Percentiles rank a stretch among this genome's conserved stretches.
phyloP scores from a whole-genome alignment of 2,329 filamentous ascomycete species.

The Colletotrichum cereale region DNA sequence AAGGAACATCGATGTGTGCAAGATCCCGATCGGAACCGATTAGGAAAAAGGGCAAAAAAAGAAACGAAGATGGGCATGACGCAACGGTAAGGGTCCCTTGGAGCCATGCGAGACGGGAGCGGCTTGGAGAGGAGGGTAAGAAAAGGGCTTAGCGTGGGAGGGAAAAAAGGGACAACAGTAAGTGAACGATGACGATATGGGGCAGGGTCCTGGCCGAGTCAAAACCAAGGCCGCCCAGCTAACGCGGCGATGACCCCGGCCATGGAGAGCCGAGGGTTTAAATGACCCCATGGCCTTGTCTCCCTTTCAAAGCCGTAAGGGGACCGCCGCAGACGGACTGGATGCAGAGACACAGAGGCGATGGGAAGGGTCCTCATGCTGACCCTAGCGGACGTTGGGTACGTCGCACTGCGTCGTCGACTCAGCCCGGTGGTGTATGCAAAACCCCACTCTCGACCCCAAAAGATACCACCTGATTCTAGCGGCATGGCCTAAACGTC shows the following conservation, averaged over 20 bases:
- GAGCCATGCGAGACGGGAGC: constrained; percentile 27
- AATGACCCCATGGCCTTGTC: neutral
- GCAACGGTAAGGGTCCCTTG: constrained; percentile 33
- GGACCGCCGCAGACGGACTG: neutral
- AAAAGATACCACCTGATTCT: constrained; percentile 18
- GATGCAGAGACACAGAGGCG: neutral
- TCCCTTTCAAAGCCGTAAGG: neutral
- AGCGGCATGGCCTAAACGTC: constrained; percentile 16
- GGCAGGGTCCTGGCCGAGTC: constrained; percentile 35
- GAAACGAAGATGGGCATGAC: constrained; percentile 38
- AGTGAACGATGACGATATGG: constrained; percentile 33
- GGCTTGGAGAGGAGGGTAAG: constrained; percentile 1
- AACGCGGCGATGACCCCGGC: neutral
- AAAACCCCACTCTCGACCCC: constrained; percentile 9
- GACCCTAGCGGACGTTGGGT: constrained; percentile 1
- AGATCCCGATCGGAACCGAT: constrained; percentile 33
- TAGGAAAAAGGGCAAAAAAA: constrained; percentile 36
- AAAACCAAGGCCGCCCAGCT: constrained; percentile 13
- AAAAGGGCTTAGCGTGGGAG: constrained; percentile 31
- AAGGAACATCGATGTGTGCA: constrained; percentile 25
- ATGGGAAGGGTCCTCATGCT: constrained; percentile 19
- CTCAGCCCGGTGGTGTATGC: neutral
- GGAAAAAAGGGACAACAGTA: constrained; percentile 9
- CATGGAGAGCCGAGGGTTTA: neutral
- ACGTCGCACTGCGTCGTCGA: neutral